Evolutionary conservation across 352 stramenopile species (phyloP), one percentile per base, ranked within the genome.

Genomic region (Pythium phragmitis): DNA sequence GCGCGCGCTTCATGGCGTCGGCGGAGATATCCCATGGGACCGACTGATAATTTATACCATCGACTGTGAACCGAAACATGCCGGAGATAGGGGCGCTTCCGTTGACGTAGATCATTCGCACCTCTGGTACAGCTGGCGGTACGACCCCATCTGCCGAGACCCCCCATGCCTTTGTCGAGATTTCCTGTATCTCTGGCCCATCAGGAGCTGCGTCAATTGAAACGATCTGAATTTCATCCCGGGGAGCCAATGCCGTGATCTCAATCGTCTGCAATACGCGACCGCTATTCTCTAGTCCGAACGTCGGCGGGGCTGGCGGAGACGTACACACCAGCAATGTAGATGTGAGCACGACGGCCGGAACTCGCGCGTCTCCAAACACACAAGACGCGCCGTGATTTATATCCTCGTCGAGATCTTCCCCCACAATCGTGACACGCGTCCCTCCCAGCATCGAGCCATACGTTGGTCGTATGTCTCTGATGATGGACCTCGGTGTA

Each of bases 371-470:
- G 7, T 59, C 61, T 16, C 55, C 74, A 63, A 89, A 84, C 1
- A 53, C 46, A 39, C 80, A 89, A 23, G 64, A 58, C 5, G 81
- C 7, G 9, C 19, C n/a, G 3, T 13, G 7, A 39, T 58, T 30
- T 3, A 33, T 51, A 42, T 56, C 54, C 0, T 63, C 49, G n/a
- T 57, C 33, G 41, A 85, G 74, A 47, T 70, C 52, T 14, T 60
- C 19, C 0, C 76, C 76, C 9, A 11, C 21, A 9, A 86, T 52
- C 4, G 53, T 72, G 26, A 90, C 58, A 0, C 52, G 7, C 3
- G 80, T 88, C 2, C 76, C 79, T 8, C 82, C 84, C 28, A 53
- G 30, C 33, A 74, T 63, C 14, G 80, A 74, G 3, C 84, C 82
- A n/a, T 58, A 74, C 0, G 53, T 41, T 14, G 84, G 80, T 19